phyloP scores from a whole-genome alignment of 208 protist genomes.

The Leishmania major region DNA sequence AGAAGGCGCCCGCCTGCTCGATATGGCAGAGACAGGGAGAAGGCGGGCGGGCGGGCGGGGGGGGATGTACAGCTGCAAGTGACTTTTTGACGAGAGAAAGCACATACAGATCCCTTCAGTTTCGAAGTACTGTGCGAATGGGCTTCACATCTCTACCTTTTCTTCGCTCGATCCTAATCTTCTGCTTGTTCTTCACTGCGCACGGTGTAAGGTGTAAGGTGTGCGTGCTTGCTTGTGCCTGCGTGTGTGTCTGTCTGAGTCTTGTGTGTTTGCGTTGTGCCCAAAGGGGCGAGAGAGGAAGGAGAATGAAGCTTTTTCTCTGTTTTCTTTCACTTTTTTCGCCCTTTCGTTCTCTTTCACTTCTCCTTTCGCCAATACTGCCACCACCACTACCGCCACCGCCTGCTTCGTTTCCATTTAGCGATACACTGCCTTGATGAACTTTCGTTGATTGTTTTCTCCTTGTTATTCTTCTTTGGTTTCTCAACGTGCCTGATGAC shows the following conservation, averaged over 20 bases:
- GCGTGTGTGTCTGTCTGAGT: not conserved
- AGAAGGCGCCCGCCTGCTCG: not conserved
- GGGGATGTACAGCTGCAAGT: not conserved
- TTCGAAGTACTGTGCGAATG: not conserved
- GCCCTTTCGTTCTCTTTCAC: not conserved
- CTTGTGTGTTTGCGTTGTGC: not conserved
- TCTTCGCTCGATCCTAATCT: constrained; percentile 5
- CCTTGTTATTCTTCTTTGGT: not conserved
- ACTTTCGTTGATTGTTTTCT: not conserved
- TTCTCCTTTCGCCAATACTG: not conserved
- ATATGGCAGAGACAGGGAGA: not conserved
- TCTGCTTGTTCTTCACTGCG: not conserved
- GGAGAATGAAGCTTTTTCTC: not conserved
- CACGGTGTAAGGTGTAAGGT: not conserved
- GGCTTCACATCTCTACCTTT: not conserved
- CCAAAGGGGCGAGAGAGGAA: not conserved
- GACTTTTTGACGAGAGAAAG: not conserved
- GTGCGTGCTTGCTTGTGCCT: not conserved
- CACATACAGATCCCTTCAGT: not conserved
- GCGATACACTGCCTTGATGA: not conserved
- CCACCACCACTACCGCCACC: not conserved
- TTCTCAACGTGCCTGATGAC: not conserved
- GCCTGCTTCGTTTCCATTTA: not conserved
- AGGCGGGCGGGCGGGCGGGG: too few species aligned
- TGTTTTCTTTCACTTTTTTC: not conserved